Evolutionary conservation across 176 grass and related monocot genomes (phyloP), one percentile per base, ranked within the genome.

Genomic region (Tillandsia fasciculata): DNA sequence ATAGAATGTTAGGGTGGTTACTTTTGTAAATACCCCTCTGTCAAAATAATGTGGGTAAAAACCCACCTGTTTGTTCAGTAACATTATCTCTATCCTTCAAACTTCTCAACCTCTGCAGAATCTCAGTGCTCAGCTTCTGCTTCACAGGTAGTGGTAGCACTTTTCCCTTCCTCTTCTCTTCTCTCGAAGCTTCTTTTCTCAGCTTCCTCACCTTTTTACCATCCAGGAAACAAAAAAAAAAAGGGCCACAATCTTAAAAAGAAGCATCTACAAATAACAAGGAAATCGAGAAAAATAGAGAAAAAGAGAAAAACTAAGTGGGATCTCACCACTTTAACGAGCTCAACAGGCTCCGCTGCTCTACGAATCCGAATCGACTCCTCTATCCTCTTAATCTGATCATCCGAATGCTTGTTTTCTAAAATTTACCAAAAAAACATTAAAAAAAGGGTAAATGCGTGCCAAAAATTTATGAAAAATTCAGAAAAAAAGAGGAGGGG

Each of bases 281-380:
- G 70, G 52, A 78, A 26, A 79, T 68, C 2, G 33, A 8, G 5
- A 42, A 42, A 42, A 42, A 42, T 42, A 1, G 33, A 42, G 33
- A 6, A 42, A 42, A 42, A 42, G 33, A 26, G 3, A 74, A 68
- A 58, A 67, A 29, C 70, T 23, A 66, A 52, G 50, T 29, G 50
- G 7, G 75, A 64, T 48, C 58, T 14, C 74, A 97, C 94, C 84
- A 78, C 89, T 64, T 75, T 79, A 13, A 97, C 79, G 69, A 97
- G 89, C 77, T 90, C 89, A 48, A 81, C 59, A 14, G 87, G 87
- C 76, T 85, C 71, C 50, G 80, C 68, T 53, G 57, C 87, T 17
- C 81, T 83, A 12, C 94, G 87, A 83, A 88, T 80, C 75, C 77
- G 89, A 85, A 88, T 99, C 61, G 87, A 86, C 64, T 99, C 94